phyloP scores from a whole-genome alignment of 257 asterid genomes.

The Lavandula angustifolia region DNA sequence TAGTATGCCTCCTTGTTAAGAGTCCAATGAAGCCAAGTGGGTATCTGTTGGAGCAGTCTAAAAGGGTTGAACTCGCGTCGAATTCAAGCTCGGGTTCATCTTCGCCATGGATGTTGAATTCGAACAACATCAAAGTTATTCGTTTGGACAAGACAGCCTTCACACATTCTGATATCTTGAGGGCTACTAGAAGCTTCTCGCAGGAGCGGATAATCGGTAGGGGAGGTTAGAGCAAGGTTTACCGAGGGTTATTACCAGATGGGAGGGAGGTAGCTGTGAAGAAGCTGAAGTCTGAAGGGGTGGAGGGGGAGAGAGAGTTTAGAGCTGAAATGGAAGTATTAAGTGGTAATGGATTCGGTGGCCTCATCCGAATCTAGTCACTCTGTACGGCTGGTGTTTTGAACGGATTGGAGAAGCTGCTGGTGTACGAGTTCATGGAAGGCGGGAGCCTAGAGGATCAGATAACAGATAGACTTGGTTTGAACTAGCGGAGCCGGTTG shows the following conservation, averaged over 20 bases:
- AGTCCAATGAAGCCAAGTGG: constrained; percentile 47
- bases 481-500: constrained; percentile 63
- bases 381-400: constrained; percentile 89
- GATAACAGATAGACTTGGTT: constrained; percentile 47
- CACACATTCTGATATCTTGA: constrained; percentile 81
- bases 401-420: constrained; percentile 71
- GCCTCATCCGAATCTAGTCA: constrained; percentile 95
- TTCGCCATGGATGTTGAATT: constrained; percentile 60
- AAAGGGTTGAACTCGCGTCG: constrained; percentile 46
- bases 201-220: constrained; percentile 75
- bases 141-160: constrained; percentile 77
- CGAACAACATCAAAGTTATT: constrained; percentile 62
- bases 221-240: constrained; percentile 88
- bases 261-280: constrained; percentile 86
- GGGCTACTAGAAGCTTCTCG: constrained; percentile 74
- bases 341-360: constrained; percentile 61
- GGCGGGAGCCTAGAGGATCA: constrained; percentile 81
- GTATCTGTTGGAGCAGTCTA: constrained; percentile 54
- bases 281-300: constrained; percentile 77
- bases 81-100: constrained; percentile 51
- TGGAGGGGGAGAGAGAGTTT: constrained; percentile 86
- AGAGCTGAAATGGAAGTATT: constrained; percentile 89
- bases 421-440: constrained; percentile 90
- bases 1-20: constrained; percentile 54
- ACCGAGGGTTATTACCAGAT: constrained; percentile 76